Base-by-base conservation (phyloP, 768 basidiomycete species). In the Pleurotus djamor region DNA sequence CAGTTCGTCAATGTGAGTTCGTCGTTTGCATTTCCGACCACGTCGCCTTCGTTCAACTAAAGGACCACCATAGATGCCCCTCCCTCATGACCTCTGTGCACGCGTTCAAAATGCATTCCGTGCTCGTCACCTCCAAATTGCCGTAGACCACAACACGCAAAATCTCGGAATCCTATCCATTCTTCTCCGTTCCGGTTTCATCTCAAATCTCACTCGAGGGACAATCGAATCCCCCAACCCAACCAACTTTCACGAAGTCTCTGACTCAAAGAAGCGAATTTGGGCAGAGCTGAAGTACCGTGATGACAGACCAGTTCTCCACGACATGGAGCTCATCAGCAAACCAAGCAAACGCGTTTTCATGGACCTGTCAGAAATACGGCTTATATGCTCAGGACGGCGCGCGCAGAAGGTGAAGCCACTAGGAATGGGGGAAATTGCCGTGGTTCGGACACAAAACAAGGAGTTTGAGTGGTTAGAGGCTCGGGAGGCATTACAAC, bases 281-380 rank as follows among this genome's bases (percentile, higher is more conserved):
- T 97, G 96, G 94, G 92, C 92, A 1, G 86, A 88, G 52, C 85
- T 98, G 64, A 99, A 99, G 75, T 96, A 96, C 76, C 84, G 96
- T 52, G 87, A 93, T 65, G 92, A 97, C 71, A 79, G 84, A 34
- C 92, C 95, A 4, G 93, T 98, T 17, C 78, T 99, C 61, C 78
- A 75, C 55, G 68, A 80, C 64, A 94, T 98, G 88, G 75, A 83
- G 51, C 83, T 96, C 71, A 80, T 98, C 64, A 91, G 89, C 73
- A 88, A 82, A 71, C 94, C 96, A 2, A 91, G 88, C 72, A 86
- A 89, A 68, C 80, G 89, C 54, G 81, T 97, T 37, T 84, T 86
- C 66, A 89, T 97, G 83, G 81, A 84, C 48, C 60, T 80, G 37
- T 73, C 79, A 3, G 96, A 97, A 66, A 82, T 99, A 50, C 75